These are phyloP conservation scores for Fragaria vesca DNA, from an alignment of 306 rosid species.

Conservation along the genomic window DNA sequence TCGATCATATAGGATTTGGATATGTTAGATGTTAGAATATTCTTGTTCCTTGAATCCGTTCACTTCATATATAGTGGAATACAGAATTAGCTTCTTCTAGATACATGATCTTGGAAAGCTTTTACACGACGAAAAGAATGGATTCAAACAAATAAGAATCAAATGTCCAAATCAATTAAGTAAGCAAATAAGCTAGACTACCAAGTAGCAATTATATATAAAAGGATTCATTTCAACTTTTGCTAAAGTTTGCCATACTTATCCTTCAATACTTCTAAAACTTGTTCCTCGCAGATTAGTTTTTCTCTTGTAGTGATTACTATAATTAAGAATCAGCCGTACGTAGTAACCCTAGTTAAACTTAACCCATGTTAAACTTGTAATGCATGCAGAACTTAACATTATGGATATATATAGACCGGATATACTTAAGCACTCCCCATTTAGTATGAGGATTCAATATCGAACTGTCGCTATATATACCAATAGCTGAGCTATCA, in stretches of 20 bases:
- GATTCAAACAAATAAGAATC: not conserved
- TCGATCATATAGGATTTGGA: not conserved
- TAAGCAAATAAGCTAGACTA: not conserved
- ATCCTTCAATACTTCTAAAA: too few relatives aligned
- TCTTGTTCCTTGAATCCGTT: constrained; percentile 3
- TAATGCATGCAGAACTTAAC: not conserved
- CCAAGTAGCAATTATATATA: not conserved
- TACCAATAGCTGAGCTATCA: not conserved
- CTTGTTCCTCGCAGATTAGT: too few relatives aligned
- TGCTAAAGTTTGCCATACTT: too few relatives aligned
- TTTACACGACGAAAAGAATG: not conserved
- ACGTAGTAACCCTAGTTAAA: too few relatives aligned
- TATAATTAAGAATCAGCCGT: too few relatives aligned
- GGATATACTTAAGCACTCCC: not conserved
- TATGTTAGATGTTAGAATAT: not conserved
- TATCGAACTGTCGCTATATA: not conserved
- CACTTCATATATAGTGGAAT: not conserved
- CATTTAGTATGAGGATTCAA: not conserved
- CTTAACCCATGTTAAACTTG: not conserved
- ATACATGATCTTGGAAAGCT: not conserved
- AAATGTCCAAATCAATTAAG: not conserved
- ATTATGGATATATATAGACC: not conserved
- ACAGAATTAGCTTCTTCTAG: constrained; percentile 5
- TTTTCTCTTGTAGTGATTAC: too few relatives aligned
- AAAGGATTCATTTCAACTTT: too few relatives aligned